Base-by-base conservation (phyloP, 78 protist species). In the Dictyostelium purpureum region DNA sequence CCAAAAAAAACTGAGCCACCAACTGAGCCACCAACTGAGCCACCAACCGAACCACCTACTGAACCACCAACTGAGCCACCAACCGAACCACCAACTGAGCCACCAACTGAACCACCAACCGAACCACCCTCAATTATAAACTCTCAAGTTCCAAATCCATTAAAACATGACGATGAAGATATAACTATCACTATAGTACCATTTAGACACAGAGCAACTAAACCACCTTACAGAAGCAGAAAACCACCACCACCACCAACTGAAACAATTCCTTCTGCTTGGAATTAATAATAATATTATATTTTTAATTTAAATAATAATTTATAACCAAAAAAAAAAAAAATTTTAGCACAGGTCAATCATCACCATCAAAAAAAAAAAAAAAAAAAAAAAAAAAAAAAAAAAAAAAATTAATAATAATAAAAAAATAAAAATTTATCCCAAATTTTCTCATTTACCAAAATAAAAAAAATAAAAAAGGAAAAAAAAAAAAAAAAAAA, bases 261-360 rank as follows among this genome's bases (percentile, higher is more conserved):
- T 12, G 42, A 61, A 61, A 61, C 69, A n/a, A 24, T 61, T 61
- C 69, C 69, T 14, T 61, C 69, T 61, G 69, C 69, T 14, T 61
- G 69, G 69, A 40, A 61, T 28, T 61, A 61, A 59, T 10, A n/a
- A 9, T 26, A 61, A n/a, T 11, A 14, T 31, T 43, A 43, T 43
- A 43, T n/a, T n/a, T n/a, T n/a, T n/a, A n/a, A n/a, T n/a, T n/a
- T n/a, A n/a, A n/a, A n/a, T n/a, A n/a, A n/a, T n/a, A n/a, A n/a
- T n/a, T n/a, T n/a, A n/a, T n/a, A n/a, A n/a, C n/a, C n/a, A n/a
- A n/a, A n/a, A n/a, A n/a, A n/a, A n/a, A n/a, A n/a, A n/a, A n/a
- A n/a, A n/a, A n/a, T n/a, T n/a, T n/a, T n/a, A n/a, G n/a, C n/a
- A n/a, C n/a, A n/a, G n/a, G n/a, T n/a, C 49, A 43, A 43, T 43